A percentile compares a stretch with the other conserved stretches of the same genome.
These are phyloP conservation scores for Aeminium ludgeri DNA, from an alignment of 495 filamentous ascomycete species.

Conservation along the genomic window DNA sequence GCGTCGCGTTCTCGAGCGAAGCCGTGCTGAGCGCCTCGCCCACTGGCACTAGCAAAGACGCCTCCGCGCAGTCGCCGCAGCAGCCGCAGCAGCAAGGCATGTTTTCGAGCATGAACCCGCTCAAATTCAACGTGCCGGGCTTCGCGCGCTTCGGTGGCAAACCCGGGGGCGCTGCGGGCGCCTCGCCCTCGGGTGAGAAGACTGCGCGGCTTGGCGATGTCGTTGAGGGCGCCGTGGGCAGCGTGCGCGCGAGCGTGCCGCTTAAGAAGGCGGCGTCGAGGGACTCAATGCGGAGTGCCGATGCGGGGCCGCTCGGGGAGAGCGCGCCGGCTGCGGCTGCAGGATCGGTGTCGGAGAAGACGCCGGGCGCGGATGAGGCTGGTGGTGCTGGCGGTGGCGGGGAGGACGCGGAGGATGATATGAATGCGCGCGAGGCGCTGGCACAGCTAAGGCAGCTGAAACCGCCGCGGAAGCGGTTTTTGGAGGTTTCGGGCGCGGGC, in stretches of 20 bases:
- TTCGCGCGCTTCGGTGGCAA: constrained; percentile 60
- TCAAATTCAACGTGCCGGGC: constrained; percentile 40
- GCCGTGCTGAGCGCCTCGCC: no score
- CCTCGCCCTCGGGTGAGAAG: constrained; percentile 8
- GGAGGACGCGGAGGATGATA: constrained; percentile 10
- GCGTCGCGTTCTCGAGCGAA: constrained; percentile 25
- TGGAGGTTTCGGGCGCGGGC: constrained; percentile 57
- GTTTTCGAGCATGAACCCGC: constrained; percentile 59
- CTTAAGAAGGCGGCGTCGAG: no score
- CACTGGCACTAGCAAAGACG: no score
- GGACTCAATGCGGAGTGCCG: no score
- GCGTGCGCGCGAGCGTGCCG: no score
- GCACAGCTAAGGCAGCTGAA: constrained; percentile 38
- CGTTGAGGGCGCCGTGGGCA: no score
- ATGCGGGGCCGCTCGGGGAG: no score
- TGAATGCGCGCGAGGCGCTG: constrained; percentile 22
- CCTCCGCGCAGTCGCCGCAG: no score
- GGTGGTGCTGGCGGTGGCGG: no score
- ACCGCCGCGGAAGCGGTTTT: constrained; percentile 63
- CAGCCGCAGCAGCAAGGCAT: no score
- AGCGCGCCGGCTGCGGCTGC: no score
- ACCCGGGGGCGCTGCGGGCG: constrained; percentile 1
- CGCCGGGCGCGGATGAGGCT: no score
- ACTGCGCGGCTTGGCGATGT: constrained; percentile 6
- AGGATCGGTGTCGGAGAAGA: not conserved